Evolutionary conservation across 2,329 filamentous ascomycete species (phyloP), one percentile per base, ranked within the genome.

Genomic region (Hypoxylon sp.): DNA sequence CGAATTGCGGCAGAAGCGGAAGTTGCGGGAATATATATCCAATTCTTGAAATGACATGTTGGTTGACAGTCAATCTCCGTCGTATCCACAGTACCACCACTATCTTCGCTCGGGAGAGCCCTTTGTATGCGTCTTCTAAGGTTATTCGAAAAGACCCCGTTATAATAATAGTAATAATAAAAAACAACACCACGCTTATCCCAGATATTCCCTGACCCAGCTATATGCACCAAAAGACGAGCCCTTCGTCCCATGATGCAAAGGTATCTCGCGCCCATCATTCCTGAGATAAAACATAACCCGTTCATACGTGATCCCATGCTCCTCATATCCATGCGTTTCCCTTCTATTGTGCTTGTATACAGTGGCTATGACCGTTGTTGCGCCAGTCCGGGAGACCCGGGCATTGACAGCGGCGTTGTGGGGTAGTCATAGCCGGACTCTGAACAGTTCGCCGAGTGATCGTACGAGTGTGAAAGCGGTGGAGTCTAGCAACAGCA

Each of bases 331-430:
- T 31, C 29, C 19, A 24, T 46, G 44, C 62, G n/a, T 52, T 39
- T 35, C 44, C 29, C 35, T 29, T 54, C 39, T 44, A 44, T 51
- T 21, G 21, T 58, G 58, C 46, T 29, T 57, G 37, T 32, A 15
- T 61, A 35, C 24, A n/a, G 48, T 29, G 27, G 32, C 61, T 54
- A 61, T 29, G 29, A 27, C 15, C 57, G 66, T 39, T 68, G 73
- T 47, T 75, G 73, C 15, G 57, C 69, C 11, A 85, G 79, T 73
- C 85, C 85, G 47, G 91, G 91, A 48, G 91, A 92, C 51, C 85
- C 86, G 32, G 90, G 90, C 87, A 93, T 90, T n/a, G 90, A 92
- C 71, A 91, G 82, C 67, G 91, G 91, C 58, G 91, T 93, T 47
- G 87, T 87, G 39, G 91, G 91, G 80, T 90, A 90, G 71, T 89